Conservation (phyloP, 179 eudicot species). For the Patellifolia procumbens region DNA sequence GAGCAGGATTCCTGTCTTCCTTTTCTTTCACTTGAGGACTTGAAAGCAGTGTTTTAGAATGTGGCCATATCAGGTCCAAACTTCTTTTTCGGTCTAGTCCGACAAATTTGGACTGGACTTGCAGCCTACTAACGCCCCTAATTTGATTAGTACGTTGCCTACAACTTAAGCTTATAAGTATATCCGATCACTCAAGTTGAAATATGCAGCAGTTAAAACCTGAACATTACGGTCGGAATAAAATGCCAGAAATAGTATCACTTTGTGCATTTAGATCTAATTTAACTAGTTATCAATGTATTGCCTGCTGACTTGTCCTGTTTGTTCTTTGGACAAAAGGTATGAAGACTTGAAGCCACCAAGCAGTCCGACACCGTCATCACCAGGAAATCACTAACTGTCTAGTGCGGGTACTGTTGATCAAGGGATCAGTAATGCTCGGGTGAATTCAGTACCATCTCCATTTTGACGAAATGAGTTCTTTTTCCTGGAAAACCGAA, state of each 20-base stretch:
- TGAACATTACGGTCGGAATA: background rate
- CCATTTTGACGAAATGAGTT: background rate
- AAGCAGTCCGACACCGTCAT: slow-evolving; percentile 57
- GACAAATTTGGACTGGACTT: no score
- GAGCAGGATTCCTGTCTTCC: background rate
- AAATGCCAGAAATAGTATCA: background rate
- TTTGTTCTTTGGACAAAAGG: slow-evolving; percentile 32
- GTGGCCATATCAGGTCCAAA: background rate
- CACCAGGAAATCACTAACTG: slow-evolving; percentile 29
- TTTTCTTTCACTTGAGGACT: background rate
- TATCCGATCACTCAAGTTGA: background rate
- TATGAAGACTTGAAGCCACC: slow-evolving; percentile 82
- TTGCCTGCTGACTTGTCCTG: slow-evolving; percentile 4
- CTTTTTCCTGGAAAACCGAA: background rate
- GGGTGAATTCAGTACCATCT: background rate
- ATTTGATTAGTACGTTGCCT: background rate
- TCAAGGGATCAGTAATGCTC: background rate
- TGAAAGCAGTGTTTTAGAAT: background rate
- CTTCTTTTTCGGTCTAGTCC: no score
- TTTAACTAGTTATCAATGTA: background rate
- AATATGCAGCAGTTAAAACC: background rate
- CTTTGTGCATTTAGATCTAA: background rate
- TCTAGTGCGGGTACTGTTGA: background rate
- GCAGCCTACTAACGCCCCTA: no score
- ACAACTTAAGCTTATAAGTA: background rate